phyloP scores from a whole-genome alignment of 805 yeast genomes.

The Wickerhamiella parazyma region DNA sequence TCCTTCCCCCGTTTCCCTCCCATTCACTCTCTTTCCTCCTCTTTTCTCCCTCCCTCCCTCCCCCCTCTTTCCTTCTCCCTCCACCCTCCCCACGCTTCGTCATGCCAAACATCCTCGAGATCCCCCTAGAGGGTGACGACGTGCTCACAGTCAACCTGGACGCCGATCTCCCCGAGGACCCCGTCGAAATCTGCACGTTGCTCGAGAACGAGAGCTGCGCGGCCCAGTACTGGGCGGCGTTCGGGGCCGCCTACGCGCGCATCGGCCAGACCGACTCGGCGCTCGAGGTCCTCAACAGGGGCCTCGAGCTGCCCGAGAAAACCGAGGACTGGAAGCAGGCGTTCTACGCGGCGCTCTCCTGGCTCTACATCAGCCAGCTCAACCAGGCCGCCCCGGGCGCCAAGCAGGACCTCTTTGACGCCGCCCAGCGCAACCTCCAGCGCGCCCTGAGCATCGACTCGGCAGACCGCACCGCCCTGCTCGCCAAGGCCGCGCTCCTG shows the following conservation, averaged over 20 bases:
- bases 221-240: constrained; percentile 67
- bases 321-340: constrained; percentile 34
- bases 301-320: constrained; percentile 30
- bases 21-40: too few relatives aligned
- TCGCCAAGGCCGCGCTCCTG: constrained; percentile 56
- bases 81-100: too few relatives aligned
- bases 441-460: constrained; percentile 37
- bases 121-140: constrained; percentile 67
- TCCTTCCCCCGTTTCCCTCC: too few relatives aligned
- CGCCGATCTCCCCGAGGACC: constrained; percentile 80
- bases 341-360: constrained; percentile 50
- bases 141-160: constrained; percentile 72
- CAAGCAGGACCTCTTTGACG: constrained; percentile 20
- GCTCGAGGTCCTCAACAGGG: constrained; percentile 45
- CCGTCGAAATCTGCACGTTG: constrained; percentile 64
- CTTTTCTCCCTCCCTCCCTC: too few relatives aligned
- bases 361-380: constrained; percentile 40
- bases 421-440: constrained; percentile 35
- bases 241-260: constrained; percentile 70
- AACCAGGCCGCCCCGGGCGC: constrained; percentile 22
- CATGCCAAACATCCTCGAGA: constrained; percentile 32
- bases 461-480: constrained; percentile 35
- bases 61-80: too few relatives aligned
- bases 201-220: constrained; percentile 70
- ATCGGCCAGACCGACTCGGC: constrained; percentile 49